Conservation (phyloP, 2,329 filamentous ascomycete genomes). For the Raffaelea ambrosiae region DNA sequence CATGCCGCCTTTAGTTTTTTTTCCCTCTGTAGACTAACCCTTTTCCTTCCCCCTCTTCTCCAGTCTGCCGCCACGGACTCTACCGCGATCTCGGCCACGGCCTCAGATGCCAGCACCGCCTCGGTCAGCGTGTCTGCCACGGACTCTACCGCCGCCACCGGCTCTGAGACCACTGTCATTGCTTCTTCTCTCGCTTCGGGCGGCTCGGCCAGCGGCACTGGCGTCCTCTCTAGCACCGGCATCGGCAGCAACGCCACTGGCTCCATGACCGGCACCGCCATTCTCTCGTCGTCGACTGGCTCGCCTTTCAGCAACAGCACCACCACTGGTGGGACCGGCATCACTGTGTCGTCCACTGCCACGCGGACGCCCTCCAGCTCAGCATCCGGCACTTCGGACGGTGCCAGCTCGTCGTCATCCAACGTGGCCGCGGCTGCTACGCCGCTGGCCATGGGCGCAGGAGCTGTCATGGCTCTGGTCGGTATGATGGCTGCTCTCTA, state of each 20-base stretch:
- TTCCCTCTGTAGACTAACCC: too few relatives aligned
- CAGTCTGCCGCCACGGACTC: too few relatives aligned
- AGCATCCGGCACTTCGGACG: neutral
- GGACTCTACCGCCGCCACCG: too few relatives aligned
- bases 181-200: neutral
- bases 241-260: neutral
- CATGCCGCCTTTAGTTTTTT: neutral
- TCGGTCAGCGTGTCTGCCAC: too few relatives aligned
- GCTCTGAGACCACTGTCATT: too few relatives aligned
- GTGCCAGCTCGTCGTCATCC: neutral
- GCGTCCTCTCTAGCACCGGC: neutral
- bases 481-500: slow-evolving; percentile 7
- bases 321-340: neutral
- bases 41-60: too few relatives aligned
- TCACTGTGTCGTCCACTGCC: neutral
- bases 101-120: too few relatives aligned
- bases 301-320: too few relatives aligned
- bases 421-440: neutral
- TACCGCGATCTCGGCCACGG: too few relatives aligned
- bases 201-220: neutral
- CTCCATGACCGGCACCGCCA: neutral
- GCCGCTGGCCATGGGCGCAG: neutral
- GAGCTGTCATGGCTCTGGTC: neutral
- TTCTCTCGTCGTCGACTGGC: neutral
- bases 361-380: neutral